phyloP scores from a whole-genome alignment of 2,329 filamentous ascomycete species.

The Phoma sp. region DNA sequence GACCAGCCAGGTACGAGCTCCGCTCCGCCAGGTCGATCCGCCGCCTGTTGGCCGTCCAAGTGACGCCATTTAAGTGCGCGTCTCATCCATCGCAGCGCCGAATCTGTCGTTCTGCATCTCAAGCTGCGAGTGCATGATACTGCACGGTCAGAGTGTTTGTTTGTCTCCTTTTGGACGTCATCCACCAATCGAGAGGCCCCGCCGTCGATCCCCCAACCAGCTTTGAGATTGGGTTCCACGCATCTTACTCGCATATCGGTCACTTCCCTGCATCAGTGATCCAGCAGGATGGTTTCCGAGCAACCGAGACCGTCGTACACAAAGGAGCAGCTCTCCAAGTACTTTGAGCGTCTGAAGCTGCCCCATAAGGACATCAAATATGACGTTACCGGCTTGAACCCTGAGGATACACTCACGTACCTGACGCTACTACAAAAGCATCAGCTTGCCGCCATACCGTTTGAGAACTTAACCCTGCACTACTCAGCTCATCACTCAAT shows the following conservation, averaged over 20 bases:
- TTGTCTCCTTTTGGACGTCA: background rate
- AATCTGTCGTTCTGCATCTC: background rate
- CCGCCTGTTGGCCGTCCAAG: slow-evolving; percentile 2
- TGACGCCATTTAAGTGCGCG: slow-evolving; percentile 16
- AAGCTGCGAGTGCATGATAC: background rate
- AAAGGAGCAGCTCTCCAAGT: slow-evolving; percentile 39
- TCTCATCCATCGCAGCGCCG: background rate
- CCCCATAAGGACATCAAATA: slow-evolving; percentile 34
- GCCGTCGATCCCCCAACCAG: slow-evolving; percentile 13
- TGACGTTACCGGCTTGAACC: slow-evolving; percentile 28
- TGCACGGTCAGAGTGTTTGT: background rate
- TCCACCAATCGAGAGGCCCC: slow-evolving; percentile 2
- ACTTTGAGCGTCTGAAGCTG: slow-evolving; percentile 47
- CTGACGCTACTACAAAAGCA: slow-evolving; percentile 42
- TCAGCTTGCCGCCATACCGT: slow-evolving; percentile 60
- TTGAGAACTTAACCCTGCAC: slow-evolving; percentile 65
- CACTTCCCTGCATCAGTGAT: slow-evolving; percentile 2
- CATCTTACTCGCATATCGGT: slow-evolving; percentile 14
- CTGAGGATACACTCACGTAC: slow-evolving; percentile 37
- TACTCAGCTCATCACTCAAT: slow-evolving; percentile 51
- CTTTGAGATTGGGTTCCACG: slow-evolving; percentile 18
- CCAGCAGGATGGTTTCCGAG: slow-evolving; percentile 28
- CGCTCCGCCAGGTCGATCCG: slow-evolving; percentile 9
- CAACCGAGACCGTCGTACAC: slow-evolving; percentile 31
- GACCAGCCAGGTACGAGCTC: slow-evolving; percentile 12